Percentiles rank a stretch among this genome's conserved stretches.
Evolutionary conservation across 108 stramenopile genomes (phyloP).

Genomic region (Cylindrotheca closterium): DNA sequence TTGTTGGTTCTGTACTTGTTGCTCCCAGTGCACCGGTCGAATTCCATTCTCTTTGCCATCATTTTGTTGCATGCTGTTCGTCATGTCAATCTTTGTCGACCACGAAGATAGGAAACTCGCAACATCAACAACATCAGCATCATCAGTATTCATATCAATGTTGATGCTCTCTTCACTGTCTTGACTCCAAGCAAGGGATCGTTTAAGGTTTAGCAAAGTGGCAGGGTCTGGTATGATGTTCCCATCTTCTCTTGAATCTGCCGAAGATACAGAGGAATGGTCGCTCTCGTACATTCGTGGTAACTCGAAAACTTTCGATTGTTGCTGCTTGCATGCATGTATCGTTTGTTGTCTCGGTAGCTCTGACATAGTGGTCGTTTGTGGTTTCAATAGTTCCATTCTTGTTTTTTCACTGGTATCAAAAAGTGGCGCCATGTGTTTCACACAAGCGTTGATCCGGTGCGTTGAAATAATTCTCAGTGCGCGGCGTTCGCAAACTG

Average conservation of each 20-base stretch:
- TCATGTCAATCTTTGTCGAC: neutral
- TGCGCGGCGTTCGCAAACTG: too few species aligned
- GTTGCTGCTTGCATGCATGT: too few species aligned
- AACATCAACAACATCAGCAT: neutral
- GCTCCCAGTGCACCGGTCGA: constrained; percentile 18
- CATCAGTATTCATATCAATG: neutral
- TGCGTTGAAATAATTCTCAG: too few species aligned
- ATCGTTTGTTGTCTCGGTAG: too few species aligned
- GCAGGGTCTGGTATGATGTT: neutral
- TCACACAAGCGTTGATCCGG: too few species aligned
- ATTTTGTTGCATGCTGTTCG: constrained; percentile 1
- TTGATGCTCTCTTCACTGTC: constrained; percentile 5
- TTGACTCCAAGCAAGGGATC: constrained; percentile 36
- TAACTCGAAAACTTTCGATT: constrained; percentile 17
- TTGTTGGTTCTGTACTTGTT: constrained; percentile 11
- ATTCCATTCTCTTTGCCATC: constrained; percentile 9
- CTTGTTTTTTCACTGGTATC: too few species aligned
- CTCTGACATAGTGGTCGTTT: too few species aligned
- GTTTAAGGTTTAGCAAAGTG: constrained; percentile 11
- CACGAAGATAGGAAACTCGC: neutral
- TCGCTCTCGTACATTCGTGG: constrained; percentile 26
- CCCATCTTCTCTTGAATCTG: constrained; percentile 7
- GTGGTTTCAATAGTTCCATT: too few species aligned
- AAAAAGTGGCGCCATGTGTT: too few species aligned
- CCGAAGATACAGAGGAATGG: constrained; percentile 8